A percentile compares a stretch with the other conserved stretches of the same genome.
phyloP scores from a whole-genome alignment of 495 filamentous ascomycete genomes.

The Penicillium mononematosum region DNA sequence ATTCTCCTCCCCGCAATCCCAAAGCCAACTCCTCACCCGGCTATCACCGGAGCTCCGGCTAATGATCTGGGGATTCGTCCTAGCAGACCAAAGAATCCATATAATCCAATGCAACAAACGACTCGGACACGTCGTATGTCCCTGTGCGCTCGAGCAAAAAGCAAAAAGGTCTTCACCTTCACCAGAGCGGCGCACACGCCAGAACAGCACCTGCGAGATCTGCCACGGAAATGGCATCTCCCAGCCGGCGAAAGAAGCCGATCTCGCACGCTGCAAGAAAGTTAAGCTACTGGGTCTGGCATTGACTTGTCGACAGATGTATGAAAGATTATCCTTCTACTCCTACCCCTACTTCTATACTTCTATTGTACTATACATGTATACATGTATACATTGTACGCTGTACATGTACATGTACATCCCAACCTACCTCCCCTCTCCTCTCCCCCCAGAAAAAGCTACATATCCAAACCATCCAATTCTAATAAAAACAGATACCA shows the following conservation, averaged over 20 bases:
- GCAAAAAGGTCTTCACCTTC: neutral
- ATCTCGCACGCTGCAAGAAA: constrained; percentile 4
- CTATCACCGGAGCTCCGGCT: constrained; percentile 47
- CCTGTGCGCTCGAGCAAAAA: constrained; percentile 22
- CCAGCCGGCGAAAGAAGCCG: constrained; percentile 24
- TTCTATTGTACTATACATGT: neutral
- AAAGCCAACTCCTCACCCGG: constrained; percentile 39
- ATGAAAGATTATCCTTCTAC: neutral
- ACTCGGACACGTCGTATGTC: constrained; percentile 43
- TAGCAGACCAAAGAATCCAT: constrained; percentile 38
- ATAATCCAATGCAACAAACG: constrained; percentile 40
- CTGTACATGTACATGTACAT: neutral
- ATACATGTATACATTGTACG: neutral
- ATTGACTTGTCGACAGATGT: constrained; percentile 32
- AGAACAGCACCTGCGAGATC: constrained; percentile 33
- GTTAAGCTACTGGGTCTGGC: constrained; percentile 20
- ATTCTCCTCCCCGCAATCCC: constrained; percentile 23
- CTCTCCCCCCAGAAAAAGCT: neutral
- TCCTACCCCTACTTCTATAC: neutral
- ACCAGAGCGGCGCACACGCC: neutral
- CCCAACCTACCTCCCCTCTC: neutral
- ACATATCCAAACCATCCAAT: neutral
- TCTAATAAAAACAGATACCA: constrained; percentile 28
- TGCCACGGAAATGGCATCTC: constrained; percentile 36
- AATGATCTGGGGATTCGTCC: constrained; percentile 46